Evolutionary conservation across 1,284 basidiomycete genomes (phyloP).

Genomic region (Flammula alnicola): DNA sequence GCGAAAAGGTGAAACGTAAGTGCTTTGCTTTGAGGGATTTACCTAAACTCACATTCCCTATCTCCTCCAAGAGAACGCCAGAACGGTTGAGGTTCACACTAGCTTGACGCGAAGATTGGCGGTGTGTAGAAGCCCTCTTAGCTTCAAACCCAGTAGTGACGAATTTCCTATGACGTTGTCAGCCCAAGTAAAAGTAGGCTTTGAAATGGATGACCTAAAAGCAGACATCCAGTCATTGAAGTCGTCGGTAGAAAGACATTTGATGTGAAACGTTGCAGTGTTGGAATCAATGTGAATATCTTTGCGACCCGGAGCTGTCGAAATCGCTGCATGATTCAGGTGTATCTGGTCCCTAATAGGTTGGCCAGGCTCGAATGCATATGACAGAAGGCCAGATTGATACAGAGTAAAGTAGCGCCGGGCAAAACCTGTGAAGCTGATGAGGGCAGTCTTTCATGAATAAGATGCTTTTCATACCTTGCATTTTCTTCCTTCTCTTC

Average conservation of each 20-base stretch:
- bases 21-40: neutral
- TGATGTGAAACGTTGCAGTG: slow-evolving; percentile 79
- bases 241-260: slow-evolving; percentile 71
- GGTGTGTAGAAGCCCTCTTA: slow-evolving; percentile 50
- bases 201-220: slow-evolving; percentile 55
- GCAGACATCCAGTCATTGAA: slow-evolving; percentile 77
- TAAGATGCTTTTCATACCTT: slow-evolving; percentile 52
- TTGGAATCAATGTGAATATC: slow-evolving; percentile 81
- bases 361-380: slow-evolving; percentile 75
- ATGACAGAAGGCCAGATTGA: slow-evolving; percentile 71
- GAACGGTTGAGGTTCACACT: slow-evolving; percentile 50
- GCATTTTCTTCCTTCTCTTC: slow-evolving; percentile 84
- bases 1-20: too few species aligned
- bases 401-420: slow-evolving; percentile 77
- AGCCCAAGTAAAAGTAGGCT: neutral
- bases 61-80: slow-evolving; percentile 60
- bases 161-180: slow-evolving; percentile 53
- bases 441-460: slow-evolving; percentile 3
- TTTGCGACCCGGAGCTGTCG: slow-evolving; percentile 66
- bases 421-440: slow-evolving; percentile 66
- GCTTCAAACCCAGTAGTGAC: slow-evolving; percentile 54
- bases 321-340: slow-evolving; percentile 73
- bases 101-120: slow-evolving; percentile 42
- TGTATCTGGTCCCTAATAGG: slow-evolving; percentile 72
- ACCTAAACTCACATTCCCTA: slow-evolving; percentile 54